Percentiles rank a stretch among this genome's conserved stretches.
Evolutionary conservation across 768 basidiomycete genomes (phyloP).

Genomic region (Strobilomyces dryophilus): DNA sequence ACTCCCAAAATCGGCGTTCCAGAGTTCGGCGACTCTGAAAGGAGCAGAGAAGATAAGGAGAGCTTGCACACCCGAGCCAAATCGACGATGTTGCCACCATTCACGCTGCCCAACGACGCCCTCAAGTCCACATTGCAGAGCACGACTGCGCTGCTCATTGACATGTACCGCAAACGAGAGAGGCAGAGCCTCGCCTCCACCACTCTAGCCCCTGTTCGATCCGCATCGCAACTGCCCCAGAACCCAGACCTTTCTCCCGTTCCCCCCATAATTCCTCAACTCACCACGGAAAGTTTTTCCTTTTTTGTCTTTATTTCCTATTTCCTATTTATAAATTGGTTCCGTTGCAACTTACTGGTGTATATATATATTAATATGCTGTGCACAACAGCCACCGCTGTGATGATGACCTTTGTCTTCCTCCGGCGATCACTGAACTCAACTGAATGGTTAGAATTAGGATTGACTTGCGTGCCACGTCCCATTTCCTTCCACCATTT

Average conservation of each 20-base stretch:
- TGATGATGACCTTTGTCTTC: no score
- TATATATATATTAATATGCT: no score
- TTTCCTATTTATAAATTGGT: no score
- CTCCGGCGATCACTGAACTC: no score
- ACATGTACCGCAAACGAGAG: slow-evolving; percentile 79
- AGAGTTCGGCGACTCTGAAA: slow-evolving; percentile 24
- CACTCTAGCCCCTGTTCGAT: slow-evolving; percentile 32
- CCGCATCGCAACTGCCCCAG: slow-evolving; percentile 14
- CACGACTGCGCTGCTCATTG: slow-evolving; percentile 75
- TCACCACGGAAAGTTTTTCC: no score
- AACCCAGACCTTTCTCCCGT: slow-evolving; percentile 7
- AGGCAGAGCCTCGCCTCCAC: slow-evolving; percentile 31
- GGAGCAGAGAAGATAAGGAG: slow-evolving; percentile 21
- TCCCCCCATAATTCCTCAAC: no score
- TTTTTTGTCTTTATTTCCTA: no score
- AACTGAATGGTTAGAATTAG: no score
- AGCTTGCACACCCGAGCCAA: slow-evolving; percentile 25
- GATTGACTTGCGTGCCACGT: no score
- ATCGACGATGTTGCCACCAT: slow-evolving; percentile 25
- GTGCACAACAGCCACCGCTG: no score
- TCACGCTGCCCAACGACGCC: slow-evolving; percentile 8
- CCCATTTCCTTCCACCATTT: no score
- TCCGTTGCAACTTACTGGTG: no score
- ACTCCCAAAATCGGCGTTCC: slow-evolving; percentile 30
- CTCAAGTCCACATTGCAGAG: slow-evolving; percentile 35